Evolutionary conservation across 306 rosid species (phyloP).

Genomic region (Mimosa pudica): DNA sequence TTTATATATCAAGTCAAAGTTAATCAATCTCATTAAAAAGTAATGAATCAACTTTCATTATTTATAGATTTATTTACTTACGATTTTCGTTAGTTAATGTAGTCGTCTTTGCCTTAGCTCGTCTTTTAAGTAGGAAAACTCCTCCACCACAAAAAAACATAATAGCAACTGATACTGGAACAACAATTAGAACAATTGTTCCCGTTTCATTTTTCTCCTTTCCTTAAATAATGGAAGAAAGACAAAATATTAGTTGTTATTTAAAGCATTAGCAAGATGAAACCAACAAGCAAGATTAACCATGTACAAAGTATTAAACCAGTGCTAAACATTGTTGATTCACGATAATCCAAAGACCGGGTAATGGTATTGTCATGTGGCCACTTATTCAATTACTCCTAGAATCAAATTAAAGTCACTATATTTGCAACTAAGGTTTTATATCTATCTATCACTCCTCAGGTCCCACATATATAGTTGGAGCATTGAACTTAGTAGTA

Average conservation of each 20-base stretch:
- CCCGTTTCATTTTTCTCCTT: not conserved
- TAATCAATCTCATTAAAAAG: not conserved
- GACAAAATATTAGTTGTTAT: not conserved
- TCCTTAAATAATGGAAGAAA: slow-evolving; percentile 19
- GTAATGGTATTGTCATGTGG: no score
- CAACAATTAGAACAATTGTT: slow-evolving; percentile 30
- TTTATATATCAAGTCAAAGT: not conserved
- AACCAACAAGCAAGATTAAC: not conserved
- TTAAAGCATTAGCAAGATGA: not conserved
- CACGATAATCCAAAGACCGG: no score
- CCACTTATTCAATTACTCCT: no score
- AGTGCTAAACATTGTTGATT: no score
- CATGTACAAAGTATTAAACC: not conserved
- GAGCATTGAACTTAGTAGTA: no score
- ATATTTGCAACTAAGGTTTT: no score
- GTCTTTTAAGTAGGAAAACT: slow-evolving; percentile 20
- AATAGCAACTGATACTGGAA: slow-evolving; percentile 6
- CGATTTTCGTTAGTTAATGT: slow-evolving; percentile 31
- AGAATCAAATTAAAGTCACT: no score
- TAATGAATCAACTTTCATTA: not conserved
- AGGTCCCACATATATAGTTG: no score
- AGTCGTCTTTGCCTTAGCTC: slow-evolving; percentile 9
- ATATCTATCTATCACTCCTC: no score
- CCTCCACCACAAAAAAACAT: slow-evolving; percentile 24
- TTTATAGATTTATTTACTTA: slow-evolving; percentile 2